A percentile compares a stretch with the other conserved stretches of the same genome.
These are phyloP conservation scores for Golubevia sp. DNA, from an alignment of 1,284 basidiomycete genomes.

Conservation along the genomic window DNA sequence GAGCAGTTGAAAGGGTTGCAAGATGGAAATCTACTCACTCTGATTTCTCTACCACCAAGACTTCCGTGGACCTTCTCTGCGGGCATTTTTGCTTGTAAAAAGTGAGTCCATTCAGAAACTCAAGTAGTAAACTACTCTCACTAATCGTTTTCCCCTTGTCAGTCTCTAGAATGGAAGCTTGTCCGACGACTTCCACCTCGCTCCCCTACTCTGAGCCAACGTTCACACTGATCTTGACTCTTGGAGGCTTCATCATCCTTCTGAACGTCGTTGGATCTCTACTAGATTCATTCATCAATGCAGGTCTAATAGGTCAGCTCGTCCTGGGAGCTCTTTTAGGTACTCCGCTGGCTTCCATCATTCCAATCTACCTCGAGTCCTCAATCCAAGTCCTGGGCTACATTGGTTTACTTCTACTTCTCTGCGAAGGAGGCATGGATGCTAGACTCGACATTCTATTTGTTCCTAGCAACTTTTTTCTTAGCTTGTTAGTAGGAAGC, in stretches of 20 bases:
- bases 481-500: conserved; percentile 15
- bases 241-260: conserved; percentile 10
- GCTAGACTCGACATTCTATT: conserved; percentile 29
- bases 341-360: conserved; percentile 18
- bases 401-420: conserved; percentile 28
- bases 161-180: too few species aligned
- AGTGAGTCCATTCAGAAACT: too few species aligned
- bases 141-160: too few species aligned
- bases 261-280: conserved; percentile 16
- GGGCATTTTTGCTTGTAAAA: too few species aligned
- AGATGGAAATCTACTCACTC: too few species aligned
- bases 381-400: conserved; percentile 20
- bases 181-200: too few species aligned
- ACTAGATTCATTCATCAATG: conserved; percentile 1
- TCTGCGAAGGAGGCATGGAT: conserved; percentile 27
- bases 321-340: conserved; percentile 29
- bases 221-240: too few species aligned
- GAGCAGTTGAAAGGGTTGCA: too few species aligned
- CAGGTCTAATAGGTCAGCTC: conserved; percentile 22
- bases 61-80: too few species aligned
- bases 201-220: too few species aligned
- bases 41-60: too few species aligned
- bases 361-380: conserved; percentile 16
- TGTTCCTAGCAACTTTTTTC: conserved; percentile 11
- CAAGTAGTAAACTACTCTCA: too few species aligned